Percentiles rank a stretch among this genome's conserved stretches.
These are phyloP conservation scores for Tetracentron sinense DNA, from an alignment of 164 flowering plant species.

Conservation along the genomic window DNA sequence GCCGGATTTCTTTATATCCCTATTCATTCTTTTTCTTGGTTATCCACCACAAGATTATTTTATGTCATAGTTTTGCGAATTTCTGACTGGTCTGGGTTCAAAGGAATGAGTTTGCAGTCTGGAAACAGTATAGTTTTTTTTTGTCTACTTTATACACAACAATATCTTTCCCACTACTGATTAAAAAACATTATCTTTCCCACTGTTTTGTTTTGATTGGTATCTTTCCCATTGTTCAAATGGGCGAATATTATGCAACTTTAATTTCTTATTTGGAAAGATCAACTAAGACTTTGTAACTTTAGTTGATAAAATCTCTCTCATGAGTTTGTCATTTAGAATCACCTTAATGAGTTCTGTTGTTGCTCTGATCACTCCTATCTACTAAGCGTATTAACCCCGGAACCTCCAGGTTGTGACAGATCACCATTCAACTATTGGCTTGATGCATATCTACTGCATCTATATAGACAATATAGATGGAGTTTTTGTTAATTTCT, in stretches of 20 bases:
- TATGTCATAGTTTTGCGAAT: neutral
- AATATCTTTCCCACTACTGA: no score
- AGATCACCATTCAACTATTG: neutral
- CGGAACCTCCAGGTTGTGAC: neutral
- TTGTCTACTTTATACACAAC: no score
- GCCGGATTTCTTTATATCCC: neutral
- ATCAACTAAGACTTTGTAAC: no score
- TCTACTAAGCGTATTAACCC: no score
- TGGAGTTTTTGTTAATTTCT: no score
- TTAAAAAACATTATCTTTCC: no score
- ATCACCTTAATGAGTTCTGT: neutral
- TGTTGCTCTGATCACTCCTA: neutral
- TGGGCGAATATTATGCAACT: slow-evolving; percentile 7
- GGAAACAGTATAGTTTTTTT: no score
- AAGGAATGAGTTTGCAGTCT: neutral
- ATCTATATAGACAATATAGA: no score
- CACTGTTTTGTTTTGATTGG: no score
- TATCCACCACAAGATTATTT: neutral
- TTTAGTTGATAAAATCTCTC: no score
- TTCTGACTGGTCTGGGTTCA: slow-evolving; percentile 2
- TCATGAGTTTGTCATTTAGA: neutral
- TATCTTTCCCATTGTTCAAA: neutral
- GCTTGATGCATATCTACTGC: neutral
- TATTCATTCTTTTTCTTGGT: neutral
- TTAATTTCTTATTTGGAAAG: no score